These are phyloP conservation scores for Raffaelea ambrosiae DNA, from an alignment of 2,329 filamentous ascomycete species.

Conservation along the genomic window DNA sequence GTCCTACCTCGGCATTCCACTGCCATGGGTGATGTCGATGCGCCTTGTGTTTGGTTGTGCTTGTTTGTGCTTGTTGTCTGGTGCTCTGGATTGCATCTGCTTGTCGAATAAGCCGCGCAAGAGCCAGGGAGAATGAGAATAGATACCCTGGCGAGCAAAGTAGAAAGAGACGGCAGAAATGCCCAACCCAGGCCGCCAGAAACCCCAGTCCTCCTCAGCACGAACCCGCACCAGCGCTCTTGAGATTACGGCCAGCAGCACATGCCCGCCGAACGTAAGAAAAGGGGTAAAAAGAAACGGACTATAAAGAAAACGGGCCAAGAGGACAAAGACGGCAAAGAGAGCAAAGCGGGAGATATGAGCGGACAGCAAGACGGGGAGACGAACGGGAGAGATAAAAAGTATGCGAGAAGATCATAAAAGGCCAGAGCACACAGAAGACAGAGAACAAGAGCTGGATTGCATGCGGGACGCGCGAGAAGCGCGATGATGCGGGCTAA, in stretches of 20 bases:
- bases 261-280: constrained; percentile 4
- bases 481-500: constrained; percentile 10
- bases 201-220: constrained; percentile 8
- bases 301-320: neutral
- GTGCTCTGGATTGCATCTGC: no score
- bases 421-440: neutral
- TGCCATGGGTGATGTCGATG: neutral
- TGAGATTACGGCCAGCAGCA: neutral
- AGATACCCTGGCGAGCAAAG: neutral
- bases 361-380: neutral
- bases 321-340: neutral
- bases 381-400: neutral
- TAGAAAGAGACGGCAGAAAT: neutral
- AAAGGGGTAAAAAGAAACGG: neutral
- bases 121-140: no score
- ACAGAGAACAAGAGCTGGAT: neutral
- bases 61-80: no score
- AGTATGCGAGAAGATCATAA: neutral
- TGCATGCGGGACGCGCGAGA: constrained; percentile 11
- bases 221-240: constrained; percentile 9
- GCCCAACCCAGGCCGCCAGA: neutral
- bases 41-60: no score
- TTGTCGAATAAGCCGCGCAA: no score
- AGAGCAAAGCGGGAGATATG: neutral
- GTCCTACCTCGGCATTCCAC: neutral